Base-by-base conservation (phyloP, 2,329 filamentous ascomycete species). In the Fusarium metavorans region DNA sequence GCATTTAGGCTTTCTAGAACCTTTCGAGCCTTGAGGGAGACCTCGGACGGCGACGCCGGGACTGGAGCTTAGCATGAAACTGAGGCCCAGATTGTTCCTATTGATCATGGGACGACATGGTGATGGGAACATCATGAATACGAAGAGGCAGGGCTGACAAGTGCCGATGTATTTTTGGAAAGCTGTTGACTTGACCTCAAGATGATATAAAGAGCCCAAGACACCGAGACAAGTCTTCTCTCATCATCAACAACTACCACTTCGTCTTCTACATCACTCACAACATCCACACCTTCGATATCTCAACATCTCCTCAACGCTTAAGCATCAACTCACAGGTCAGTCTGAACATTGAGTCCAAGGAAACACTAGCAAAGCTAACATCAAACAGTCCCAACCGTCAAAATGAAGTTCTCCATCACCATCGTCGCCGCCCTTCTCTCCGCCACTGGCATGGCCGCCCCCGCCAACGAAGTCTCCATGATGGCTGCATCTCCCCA, bases 321-420 rank as follows among this genome's bases (percentile, higher is more conserved):
- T n/a, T 16, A 10, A 35, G 20, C 52, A 16, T 37, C 9, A 37
- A n/a, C 13, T 11, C 8, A 14, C 5, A 57, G 52, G 52, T 57
- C 32, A 57, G 52, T 37, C 2, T 18, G 8, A 3, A 37, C 13
- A 16, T 6, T 13, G 8, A 35, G 7, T 35, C 20, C 2, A 32
- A n/a, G 20, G 23, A 11, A 14, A 20, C 27, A 4, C n/a, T 50
- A 61, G 71, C 8, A 25, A 57, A 35, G 32, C 9, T 25, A 16
- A 57, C 32, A 37, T 20, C 20, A 61, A 23, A 34, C 27, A 9
- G 20, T 14, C 4, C 43, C 61, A 67, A 71, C 78, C 68, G 62
- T 64, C 74, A 84, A 34, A 59, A 87, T 87, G 85, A 83, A 86
- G 76, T 77, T 86, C 82, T 81, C 83, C 66, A 78, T 82, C 68